phyloP scores from a whole-genome alignment of 805 yeast genomes.

The Sugiyamaella floridensis region DNA sequence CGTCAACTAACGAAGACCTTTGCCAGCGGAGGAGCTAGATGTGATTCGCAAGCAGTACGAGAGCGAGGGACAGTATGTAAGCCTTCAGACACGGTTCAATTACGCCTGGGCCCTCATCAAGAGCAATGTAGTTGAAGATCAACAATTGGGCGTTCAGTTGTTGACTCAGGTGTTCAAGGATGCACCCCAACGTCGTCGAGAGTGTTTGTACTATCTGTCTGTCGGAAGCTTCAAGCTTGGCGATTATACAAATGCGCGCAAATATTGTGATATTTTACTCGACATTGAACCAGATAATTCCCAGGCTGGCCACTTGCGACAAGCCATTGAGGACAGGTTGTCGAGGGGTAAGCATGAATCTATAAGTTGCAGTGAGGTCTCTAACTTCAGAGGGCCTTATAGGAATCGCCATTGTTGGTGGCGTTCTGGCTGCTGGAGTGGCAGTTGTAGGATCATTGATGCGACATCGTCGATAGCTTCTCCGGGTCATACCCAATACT shows the following conservation, averaged over 20 bases:
- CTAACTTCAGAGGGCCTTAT: slow-evolving; percentile 61
- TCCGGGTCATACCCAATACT: background rate
- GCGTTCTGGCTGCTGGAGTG: slow-evolving; percentile 77
- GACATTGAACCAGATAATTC: slow-evolving; percentile 76
- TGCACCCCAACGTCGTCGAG: slow-evolving; percentile 78
- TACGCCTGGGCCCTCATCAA: slow-evolving; percentile 95
- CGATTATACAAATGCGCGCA: slow-evolving; percentile 76
- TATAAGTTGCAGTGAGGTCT: background rate
- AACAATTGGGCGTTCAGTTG: slow-evolving; percentile 71
- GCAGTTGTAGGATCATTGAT: slow-evolving; percentile 41
- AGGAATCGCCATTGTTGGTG: slow-evolving; percentile 83
- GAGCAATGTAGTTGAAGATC: slow-evolving; percentile 54
- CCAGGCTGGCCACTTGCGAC: slow-evolving; percentile 67
- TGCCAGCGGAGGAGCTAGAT: slow-evolving; percentile 67
- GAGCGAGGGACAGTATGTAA: slow-evolving; percentile 70
- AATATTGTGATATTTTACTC: slow-evolving; percentile 73
- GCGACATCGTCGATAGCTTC: slow-evolving; percentile 19
- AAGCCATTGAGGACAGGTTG: slow-evolving; percentile 74
- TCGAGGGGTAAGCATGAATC: slow-evolving; percentile 40
- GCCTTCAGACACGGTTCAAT: slow-evolving; percentile 82
- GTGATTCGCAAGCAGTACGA: slow-evolving; percentile 70
- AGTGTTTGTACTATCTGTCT: slow-evolving; percentile 79
- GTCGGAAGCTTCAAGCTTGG: slow-evolving; percentile 85
- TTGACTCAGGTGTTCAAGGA: slow-evolving; percentile 56
- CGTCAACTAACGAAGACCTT: slow-evolving; percentile 33